Conservation (phyloP, 2,329 filamentous ascomycete genomes). For the Amauroascus verrucosus region DNA sequence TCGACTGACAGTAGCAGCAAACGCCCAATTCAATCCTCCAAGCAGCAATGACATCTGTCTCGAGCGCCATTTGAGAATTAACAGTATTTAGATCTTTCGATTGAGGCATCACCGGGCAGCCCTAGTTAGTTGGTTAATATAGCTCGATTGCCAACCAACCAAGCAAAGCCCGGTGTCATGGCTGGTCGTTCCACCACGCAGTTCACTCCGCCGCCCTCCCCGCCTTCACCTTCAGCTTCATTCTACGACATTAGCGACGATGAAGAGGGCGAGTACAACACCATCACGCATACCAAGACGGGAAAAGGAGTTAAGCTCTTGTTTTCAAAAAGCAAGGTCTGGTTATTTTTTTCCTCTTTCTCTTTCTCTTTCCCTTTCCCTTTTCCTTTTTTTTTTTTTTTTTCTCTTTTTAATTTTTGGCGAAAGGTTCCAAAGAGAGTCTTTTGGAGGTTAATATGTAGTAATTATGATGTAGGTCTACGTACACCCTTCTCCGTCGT, state of each 20-base stretch:
- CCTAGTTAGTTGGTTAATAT: too few relatives aligned
- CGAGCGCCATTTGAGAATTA: too few relatives aligned
- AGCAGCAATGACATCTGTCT: too few relatives aligned
- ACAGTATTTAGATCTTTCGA: too few relatives aligned
- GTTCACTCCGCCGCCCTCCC: constrained; percentile 33
- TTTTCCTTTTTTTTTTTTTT: background rate
- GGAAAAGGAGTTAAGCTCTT: constrained; percentile 79
- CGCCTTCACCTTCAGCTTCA: constrained; percentile 67
- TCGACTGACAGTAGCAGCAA: too few relatives aligned
- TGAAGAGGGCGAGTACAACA: constrained; percentile 90
- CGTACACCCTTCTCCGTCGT: constrained; percentile 82
- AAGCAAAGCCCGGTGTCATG: too few relatives aligned
- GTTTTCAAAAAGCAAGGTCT: constrained; percentile 90
- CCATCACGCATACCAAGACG: constrained; percentile 67
- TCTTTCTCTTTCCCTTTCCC: constrained; percentile 2
- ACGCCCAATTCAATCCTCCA: too few relatives aligned
- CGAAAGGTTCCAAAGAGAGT: too few relatives aligned
- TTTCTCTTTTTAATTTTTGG: background rate
- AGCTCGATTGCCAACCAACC: too few relatives aligned
- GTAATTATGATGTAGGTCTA: constrained; percentile 87
- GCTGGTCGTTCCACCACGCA: constrained; percentile 24
- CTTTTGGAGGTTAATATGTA: too few relatives aligned
- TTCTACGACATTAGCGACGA: constrained; percentile 96
- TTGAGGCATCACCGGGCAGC: too few relatives aligned
- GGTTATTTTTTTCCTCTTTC: constrained; percentile 19